Percentiles rank a stretch among this genome's conserved stretches.
phyloP scores from a whole-genome alignment of 192 early-diverging fungal species.

The Coemansia sp. region DNA sequence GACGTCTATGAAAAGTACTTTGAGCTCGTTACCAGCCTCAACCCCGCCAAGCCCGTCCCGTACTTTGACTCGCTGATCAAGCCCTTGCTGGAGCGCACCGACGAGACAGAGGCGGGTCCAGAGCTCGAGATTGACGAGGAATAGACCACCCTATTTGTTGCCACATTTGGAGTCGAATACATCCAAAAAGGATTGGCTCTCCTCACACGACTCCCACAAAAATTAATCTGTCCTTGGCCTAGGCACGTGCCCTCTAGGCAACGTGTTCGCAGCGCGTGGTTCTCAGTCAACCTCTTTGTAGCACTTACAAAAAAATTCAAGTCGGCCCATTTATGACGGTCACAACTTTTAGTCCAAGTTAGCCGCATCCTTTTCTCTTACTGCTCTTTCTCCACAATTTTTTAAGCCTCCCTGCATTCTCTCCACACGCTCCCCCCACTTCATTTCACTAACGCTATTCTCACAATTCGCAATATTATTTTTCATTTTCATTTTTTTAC shows the following conservation, averaged over 20 bases:
- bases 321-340: background rate
- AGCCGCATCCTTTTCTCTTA: background rate
- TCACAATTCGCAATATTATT: background rate
- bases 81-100: constrained; percentile 67
- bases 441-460: background rate
- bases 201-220: background rate
- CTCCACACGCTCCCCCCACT: background rate
- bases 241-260: background rate
- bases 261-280: background rate
- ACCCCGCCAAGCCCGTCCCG: constrained; percentile 66
- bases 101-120: constrained; percentile 55
- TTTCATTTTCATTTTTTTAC: background rate
- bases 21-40: constrained; percentile 73
- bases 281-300: background rate
- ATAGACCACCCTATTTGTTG: constrained; percentile 5
- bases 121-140: constrained; percentile 71
- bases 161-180: too few species aligned
- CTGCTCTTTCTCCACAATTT: background rate
- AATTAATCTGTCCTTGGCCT: constrained; percentile 1
- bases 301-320: too few species aligned
- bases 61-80: constrained; percentile 80
- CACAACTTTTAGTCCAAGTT: background rate
- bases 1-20: constrained; percentile 87
- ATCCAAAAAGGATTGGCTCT: background rate
- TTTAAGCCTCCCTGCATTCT: background rate